A percentile compares a stretch with the other conserved stretches of the same genome.
These are phyloP conservation scores for Myxozyma kluyveri DNA, from an alignment of 805 yeast species.

Conservation along the genomic window DNA sequence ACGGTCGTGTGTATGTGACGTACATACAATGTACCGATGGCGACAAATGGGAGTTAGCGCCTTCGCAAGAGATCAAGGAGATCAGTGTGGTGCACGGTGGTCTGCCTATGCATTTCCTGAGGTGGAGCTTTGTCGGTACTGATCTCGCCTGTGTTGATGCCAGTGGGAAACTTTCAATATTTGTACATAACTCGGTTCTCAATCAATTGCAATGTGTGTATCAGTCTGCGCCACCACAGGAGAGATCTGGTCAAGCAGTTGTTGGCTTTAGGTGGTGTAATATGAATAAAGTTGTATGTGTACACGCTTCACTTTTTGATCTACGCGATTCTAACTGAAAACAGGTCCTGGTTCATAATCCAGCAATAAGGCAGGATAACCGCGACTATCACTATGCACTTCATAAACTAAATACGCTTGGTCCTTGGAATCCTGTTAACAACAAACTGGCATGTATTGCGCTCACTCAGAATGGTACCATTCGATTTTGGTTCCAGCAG, in stretches of 20 bases:
- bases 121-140: constrained; percentile 77
- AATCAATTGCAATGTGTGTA: constrained; percentile 34
- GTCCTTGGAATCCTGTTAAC: constrained; percentile 64
- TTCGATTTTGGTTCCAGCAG: constrained; percentile 48
- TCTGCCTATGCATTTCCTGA: constrained; percentile 41
- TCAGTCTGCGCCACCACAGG: constrained; percentile 23
- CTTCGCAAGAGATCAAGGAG: constrained; percentile 45
- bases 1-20: constrained; percentile 12
- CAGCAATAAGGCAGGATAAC: constrained; percentile 24
- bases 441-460: constrained; percentile 70
- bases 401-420: constrained; percentile 56
- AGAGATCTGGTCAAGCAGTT: constrained; percentile 33
- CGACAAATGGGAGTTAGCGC: constrained; percentile 70
- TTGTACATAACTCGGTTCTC: constrained; percentile 36
- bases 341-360: constrained; percentile 21
- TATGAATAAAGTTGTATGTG: constrained; percentile 60
- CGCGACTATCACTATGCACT: constrained; percentile 53
- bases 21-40: constrained; percentile 70
- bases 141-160: constrained; percentile 79
- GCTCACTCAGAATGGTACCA: constrained; percentile 59
- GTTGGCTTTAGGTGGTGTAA: constrained; percentile 70
- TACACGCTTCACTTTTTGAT: constrained; percentile 42
- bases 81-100: constrained; percentile 26
- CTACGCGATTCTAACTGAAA: constrained; percentile 30
- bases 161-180: constrained; percentile 61